These are phyloP conservation scores for Neurospora terricola DNA, from an alignment of 495 filamentous ascomycete species.

Conservation along the genomic window DNA sequence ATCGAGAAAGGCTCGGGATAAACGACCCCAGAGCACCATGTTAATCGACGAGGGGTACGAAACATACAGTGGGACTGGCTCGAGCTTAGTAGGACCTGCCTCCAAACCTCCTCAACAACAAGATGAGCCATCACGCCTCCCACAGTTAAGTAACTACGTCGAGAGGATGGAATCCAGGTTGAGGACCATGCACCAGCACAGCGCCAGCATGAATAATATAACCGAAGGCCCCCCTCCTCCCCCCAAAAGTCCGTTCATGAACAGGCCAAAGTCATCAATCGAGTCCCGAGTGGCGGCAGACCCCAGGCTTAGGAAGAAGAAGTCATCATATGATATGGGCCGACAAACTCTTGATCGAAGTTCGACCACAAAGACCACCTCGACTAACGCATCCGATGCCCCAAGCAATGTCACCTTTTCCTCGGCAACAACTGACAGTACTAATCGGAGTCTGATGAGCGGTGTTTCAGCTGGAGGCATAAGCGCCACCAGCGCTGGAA, in stretches of 20 bases:
- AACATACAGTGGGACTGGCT: constrained; percentile 39
- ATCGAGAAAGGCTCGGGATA: constrained; percentile 25
- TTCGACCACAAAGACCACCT: constrained; percentile 77
- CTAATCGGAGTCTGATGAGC: constrained; percentile 84
- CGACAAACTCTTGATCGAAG: constrained; percentile 60
- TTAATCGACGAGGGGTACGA: constrained; percentile 44
- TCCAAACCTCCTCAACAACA: constrained; percentile 30
- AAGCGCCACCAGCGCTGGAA: constrained; percentile 91
- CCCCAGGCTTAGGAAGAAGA: constrained; percentile 44
- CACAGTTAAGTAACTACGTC: constrained; percentile 73
- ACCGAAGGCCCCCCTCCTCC: constrained; percentile 53
- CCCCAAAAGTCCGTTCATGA: constrained; percentile 42
- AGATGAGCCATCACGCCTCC: constrained; percentile 39
- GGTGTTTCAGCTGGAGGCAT: constrained; percentile 81
- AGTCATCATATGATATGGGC: constrained; percentile 78
- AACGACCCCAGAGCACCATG: constrained; percentile 61
- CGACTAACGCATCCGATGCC: constrained; percentile 61
- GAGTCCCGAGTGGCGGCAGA: constrained; percentile 21
- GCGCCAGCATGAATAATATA: constrained; percentile 30
- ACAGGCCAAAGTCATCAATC: constrained; percentile 42
- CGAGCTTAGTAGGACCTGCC: constrained; percentile 31
- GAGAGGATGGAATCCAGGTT: constrained; percentile 80
- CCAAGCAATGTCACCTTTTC: constrained; percentile 63
- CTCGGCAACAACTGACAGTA: constrained; percentile 64
- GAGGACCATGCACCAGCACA: constrained; percentile 59